A percentile compares a stretch with the other conserved stretches of the same genome.
phyloP scores from a whole-genome alignment of 192 early-diverging fungal species.

The Gonapodya sp. region DNA sequence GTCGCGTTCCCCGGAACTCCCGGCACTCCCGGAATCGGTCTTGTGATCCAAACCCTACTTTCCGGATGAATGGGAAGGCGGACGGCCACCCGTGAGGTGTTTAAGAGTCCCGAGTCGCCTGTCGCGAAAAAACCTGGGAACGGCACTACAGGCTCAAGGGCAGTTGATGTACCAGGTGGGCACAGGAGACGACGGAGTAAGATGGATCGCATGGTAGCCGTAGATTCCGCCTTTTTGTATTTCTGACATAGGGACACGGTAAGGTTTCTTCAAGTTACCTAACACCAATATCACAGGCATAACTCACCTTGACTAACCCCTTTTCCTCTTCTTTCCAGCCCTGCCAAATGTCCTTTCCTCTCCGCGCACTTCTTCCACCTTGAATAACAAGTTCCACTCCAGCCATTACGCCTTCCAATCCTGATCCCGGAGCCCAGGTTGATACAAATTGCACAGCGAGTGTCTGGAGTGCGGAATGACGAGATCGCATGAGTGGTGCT shows the following conservation, averaged over 20 bases:
- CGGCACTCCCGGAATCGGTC: conserved; percentile 40
- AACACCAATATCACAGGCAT: neutral
- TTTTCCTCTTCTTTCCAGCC: neutral
- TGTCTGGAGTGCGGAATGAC: neutral
- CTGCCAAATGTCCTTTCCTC: neutral
- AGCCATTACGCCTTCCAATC: neutral
- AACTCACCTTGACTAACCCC: neutral
- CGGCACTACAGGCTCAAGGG: neutral
- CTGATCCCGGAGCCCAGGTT: neutral
- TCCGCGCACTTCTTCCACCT: neutral
- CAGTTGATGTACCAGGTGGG: neutral
- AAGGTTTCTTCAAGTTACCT: neutral
- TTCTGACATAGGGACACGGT: neutral
- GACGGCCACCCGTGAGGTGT: neutral
- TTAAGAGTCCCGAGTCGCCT: neutral
- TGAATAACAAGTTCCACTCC: neutral
- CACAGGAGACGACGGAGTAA: neutral
- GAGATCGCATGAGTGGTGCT: neutral
- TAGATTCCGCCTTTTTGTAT: neutral
- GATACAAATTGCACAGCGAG: neutral
- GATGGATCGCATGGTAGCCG: neutral
- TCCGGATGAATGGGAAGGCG: conserved; percentile 30
- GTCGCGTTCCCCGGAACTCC: conserved; percentile 42
- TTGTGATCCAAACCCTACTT: conserved; percentile 36
- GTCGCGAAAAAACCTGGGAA: neutral